phyloP scores from a whole-genome alignment of 2,329 filamentous ascomycete species.

The Xylaria sp. region DNA sequence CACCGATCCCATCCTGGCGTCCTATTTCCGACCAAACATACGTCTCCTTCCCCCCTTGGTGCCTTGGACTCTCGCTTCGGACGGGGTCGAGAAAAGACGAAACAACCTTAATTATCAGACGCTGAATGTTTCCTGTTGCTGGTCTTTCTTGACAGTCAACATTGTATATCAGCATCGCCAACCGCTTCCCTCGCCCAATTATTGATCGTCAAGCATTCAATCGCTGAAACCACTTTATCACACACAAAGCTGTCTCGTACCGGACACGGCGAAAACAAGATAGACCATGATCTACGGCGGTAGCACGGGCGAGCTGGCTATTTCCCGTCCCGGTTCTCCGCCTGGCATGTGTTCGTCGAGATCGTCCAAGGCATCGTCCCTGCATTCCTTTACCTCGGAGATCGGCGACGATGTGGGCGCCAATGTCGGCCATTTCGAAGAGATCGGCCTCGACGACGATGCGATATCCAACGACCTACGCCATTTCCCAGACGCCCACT shows the following conservation, averaged over 20 bases:
- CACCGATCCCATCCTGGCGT: not conserved
- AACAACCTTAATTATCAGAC: not conserved
- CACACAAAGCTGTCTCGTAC: conserved; percentile 3
- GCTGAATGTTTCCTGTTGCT: not conserved
- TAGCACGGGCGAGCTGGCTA: conserved; percentile 47
- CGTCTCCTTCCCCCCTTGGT: not conserved
- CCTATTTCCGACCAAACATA: conserved; percentile 12
- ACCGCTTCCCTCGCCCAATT: not conserved
- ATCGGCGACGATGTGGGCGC: conserved; percentile 73
- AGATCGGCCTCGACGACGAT: conserved; percentile 85
- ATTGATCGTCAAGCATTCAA: not conserved
- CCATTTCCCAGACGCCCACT: conserved; percentile 43
- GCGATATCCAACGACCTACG: conserved; percentile 46
- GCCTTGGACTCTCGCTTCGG: not conserved
- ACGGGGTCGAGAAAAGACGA: not conserved
- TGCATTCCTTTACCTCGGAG: conserved; percentile 76
- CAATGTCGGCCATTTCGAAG: conserved; percentile 86
- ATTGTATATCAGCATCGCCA: not conserved
- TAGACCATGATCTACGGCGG: conserved; percentile 49
- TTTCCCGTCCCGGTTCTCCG: conserved; percentile 66
- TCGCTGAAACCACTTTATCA: not conserved
- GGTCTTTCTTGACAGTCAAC: not conserved
- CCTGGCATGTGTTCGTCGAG: conserved; percentile 83
- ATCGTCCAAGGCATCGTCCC: conserved; percentile 89
- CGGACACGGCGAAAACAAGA: conserved; percentile 26